Evolutionary conservation across 768 basidiomycete species (phyloP).

Genomic region (Lactarius akahatsu): DNA sequence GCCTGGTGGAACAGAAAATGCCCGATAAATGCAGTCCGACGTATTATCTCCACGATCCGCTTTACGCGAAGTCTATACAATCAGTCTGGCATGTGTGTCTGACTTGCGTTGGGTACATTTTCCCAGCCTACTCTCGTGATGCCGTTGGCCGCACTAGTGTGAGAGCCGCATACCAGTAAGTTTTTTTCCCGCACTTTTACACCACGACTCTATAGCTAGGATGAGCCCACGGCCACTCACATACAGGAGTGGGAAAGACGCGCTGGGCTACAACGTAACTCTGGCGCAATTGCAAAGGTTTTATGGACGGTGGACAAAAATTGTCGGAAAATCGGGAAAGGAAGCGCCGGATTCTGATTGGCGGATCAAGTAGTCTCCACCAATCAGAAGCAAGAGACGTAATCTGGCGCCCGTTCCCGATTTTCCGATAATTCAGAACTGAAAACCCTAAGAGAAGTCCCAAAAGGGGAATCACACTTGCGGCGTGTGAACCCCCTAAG

Average conservation of each 20-base stretch:
- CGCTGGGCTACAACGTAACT: neutral
- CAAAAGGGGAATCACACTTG: too few species aligned
- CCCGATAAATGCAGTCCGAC: neutral
- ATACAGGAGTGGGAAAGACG: neutral
- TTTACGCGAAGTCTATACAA: neutral
- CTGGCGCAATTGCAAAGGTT: too few species aligned
- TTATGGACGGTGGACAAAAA: too few species aligned
- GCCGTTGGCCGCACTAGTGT: neutral
- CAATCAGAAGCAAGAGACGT: too few species aligned
- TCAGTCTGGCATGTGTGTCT: neutral
- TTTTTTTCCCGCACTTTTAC: neutral
- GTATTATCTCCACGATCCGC: neutral
- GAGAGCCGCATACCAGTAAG: neutral
- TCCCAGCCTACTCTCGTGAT: neutral
- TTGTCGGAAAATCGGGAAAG: too few species aligned
- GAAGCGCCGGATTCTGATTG: too few species aligned
- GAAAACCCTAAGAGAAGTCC: too few species aligned
- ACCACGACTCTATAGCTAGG: neutral
- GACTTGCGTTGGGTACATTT: neutral
- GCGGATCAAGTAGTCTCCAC: too few species aligned
- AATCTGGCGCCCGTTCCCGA: too few species aligned
- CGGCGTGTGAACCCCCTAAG: too few species aligned
- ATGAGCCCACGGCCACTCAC: neutral
- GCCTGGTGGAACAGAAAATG: neutral
- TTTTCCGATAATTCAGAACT: too few species aligned